phyloP scores from a whole-genome alignment of 306 rosid species.

The Coriaria nepalensis region DNA sequence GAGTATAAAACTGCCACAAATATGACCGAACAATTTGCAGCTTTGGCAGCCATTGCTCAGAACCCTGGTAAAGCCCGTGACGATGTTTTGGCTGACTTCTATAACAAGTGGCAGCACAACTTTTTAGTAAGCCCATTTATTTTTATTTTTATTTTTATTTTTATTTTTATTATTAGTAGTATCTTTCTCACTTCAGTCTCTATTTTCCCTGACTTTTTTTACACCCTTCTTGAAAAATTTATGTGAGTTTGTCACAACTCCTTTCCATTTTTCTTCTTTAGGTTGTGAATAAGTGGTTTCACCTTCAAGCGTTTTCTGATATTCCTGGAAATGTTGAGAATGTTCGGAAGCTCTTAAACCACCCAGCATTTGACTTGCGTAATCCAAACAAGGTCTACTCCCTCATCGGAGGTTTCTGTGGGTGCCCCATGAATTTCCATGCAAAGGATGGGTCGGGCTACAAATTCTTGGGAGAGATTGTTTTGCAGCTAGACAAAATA shows the following conservation, averaged over 20 bases:
- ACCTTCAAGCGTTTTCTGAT: conserved; percentile 90
- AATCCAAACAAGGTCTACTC: conserved; percentile 98
- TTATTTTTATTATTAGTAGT: neutral
- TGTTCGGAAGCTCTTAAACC: conserved; percentile 57
- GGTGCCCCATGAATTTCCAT: conserved; percentile 80
- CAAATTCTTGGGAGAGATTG: conserved; percentile 74
- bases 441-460: conserved; percentile 96
- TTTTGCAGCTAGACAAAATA: conserved; percentile 62
- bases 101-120: conserved; percentile 79
- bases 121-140: conserved; percentile 38
- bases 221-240: too few species aligned
- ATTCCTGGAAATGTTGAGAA: conserved; percentile 72
- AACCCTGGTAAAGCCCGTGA: conserved; percentile 80
- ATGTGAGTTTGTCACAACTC: neutral
- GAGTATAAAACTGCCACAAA: conserved; percentile 82
- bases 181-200: too few species aligned
- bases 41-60: conserved; percentile 80
- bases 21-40: conserved; percentile 97
- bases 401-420: conserved; percentile 86
- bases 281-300: conserved; percentile 98
- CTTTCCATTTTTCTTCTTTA: conserved; percentile 11
- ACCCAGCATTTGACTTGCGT: conserved; percentile 79
- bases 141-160: conserved; percentile 2
- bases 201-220: too few species aligned
- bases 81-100: conserved; percentile 75